A percentile compares a stretch with the other conserved stretches of the same genome.
phyloP scores from a whole-genome alignment of 768 basidiomycete genomes.

The Imleria badia region DNA sequence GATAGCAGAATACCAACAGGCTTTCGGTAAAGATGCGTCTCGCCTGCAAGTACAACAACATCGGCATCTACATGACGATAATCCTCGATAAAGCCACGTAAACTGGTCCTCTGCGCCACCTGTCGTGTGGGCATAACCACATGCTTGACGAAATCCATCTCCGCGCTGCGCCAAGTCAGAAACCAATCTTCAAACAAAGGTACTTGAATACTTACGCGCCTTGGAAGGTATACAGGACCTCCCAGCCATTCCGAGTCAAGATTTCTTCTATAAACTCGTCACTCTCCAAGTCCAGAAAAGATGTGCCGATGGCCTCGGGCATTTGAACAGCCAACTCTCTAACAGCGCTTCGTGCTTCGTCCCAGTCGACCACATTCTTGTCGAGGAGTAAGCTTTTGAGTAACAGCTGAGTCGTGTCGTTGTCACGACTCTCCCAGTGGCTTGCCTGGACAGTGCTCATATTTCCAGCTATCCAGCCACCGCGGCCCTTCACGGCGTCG shows the following conservation, averaged over 20 bases:
- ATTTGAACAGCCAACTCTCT: constrained; percentile 15
- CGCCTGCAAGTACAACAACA: constrained; percentile 40
- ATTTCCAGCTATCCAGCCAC: constrained; percentile 23
- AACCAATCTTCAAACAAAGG: background rate
- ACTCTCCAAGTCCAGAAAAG: constrained; percentile 13
- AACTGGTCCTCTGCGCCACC: constrained; percentile 30
- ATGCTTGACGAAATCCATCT: constrained; percentile 41
- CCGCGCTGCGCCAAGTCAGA: constrained; percentile 27
- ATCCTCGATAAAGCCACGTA: constrained; percentile 41
- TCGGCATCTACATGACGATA: constrained; percentile 33
- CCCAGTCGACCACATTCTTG: constrained; percentile 29
- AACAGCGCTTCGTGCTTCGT: constrained; percentile 28
- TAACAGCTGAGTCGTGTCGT: constrained; percentile 7
- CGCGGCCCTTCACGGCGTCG: constrained; percentile 23
- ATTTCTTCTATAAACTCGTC: constrained; percentile 32
- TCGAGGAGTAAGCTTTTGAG: constrained; percentile 21
- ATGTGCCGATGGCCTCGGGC: constrained; percentile 10
- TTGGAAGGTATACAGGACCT: constrained; percentile 40
- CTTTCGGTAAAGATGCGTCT: constrained; percentile 35
- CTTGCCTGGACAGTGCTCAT: constrained; percentile 11
- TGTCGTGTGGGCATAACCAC: constrained; percentile 36
- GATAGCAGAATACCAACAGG: constrained; percentile 15
- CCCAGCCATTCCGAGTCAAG: constrained; percentile 37
- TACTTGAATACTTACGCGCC: constrained; percentile 36
- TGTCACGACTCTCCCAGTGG: constrained; percentile 12